These are phyloP conservation scores for Mortierella sp. DNA, from an alignment of 371 early-diverging fungal genomes.

Conservation along the genomic window DNA sequence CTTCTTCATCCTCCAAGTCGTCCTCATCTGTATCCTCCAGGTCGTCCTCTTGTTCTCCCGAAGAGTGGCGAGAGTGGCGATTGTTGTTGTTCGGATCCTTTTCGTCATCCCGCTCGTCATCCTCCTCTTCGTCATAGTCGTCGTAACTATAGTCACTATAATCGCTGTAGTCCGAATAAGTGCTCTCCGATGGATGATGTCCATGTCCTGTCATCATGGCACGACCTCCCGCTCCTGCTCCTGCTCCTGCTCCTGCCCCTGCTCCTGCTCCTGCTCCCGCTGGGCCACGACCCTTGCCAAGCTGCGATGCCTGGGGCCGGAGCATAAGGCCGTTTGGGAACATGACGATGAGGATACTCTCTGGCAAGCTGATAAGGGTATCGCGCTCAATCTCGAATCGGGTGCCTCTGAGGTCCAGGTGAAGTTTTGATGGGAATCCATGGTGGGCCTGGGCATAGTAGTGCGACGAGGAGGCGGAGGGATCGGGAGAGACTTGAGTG, in stretches of 20 bases:
- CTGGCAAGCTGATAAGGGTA: slow-evolving; percentile 77
- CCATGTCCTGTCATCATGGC: slow-evolving; percentile 4
- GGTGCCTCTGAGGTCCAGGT: slow-evolving; percentile 78
- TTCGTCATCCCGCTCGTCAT: slow-evolving; percentile 16
- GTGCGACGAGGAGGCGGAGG: slow-evolving; percentile 14
- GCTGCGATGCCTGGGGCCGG: background rate
- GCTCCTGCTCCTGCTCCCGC: background rate
- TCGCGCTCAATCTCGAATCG: slow-evolving; percentile 80
- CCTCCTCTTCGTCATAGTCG: slow-evolving; percentile 60
- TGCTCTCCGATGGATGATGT: slow-evolving; percentile 34
- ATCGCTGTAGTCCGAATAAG: slow-evolving; percentile 32
- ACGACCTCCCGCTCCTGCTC: background rate
- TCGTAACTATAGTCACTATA: slow-evolving; percentile 60
- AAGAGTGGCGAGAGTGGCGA: background rate
- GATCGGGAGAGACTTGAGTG: slow-evolving; percentile 36
- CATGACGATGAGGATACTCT: slow-evolving; percentile 84
- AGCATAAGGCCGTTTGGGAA: slow-evolving; percentile 83
- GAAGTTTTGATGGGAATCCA: slow-evolving; percentile 65
- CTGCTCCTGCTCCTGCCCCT: background rate
- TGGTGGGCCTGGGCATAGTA: slow-evolving; percentile 17
- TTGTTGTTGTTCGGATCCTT: background rate
- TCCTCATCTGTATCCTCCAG: slow-evolving; percentile 42
- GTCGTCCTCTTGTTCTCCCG: slow-evolving; percentile 14
- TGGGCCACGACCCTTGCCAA: background rate
- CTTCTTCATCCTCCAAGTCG: slow-evolving; percentile 33